A percentile compares a stretch with the other conserved stretches of the same genome.
Conservation (phyloP, 208 protist genomes). For the Trypanosoma avium region DNA sequence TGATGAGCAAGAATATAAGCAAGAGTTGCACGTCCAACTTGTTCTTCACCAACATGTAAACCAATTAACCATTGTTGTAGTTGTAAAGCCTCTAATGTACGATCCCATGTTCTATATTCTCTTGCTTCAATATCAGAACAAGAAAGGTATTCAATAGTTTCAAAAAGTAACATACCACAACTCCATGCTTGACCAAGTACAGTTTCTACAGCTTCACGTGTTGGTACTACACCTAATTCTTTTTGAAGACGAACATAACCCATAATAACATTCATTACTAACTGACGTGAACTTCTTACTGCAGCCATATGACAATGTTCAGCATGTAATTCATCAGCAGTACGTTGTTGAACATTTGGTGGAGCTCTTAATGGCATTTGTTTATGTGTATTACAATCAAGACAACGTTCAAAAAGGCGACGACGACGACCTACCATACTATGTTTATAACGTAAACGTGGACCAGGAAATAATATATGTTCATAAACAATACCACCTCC, state of each 20-base stretch:
- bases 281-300: conserved; percentile 76
- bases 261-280: conserved; percentile 78
- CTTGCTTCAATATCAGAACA: conserved; percentile 61
- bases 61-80: conserved; percentile 86
- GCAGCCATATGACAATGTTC: conserved; percentile 90
- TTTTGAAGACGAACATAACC: conserved; percentile 77
- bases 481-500: conserved; percentile 44
- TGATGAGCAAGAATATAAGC: conserved; percentile 84
- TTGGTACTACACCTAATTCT: conserved; percentile 59
- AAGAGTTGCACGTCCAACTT: conserved; percentile 86
- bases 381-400: conserved; percentile 86
- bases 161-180: conserved; percentile 88
- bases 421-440: conserved; percentile 40
- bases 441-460: conserved; percentile 74
- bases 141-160: conserved; percentile 83
- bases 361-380: conserved; percentile 79
- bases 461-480: conserved; percentile 73
- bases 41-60: conserved; percentile 90
- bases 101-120: conserved; percentile 70
- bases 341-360: conserved; percentile 64
- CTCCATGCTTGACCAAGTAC: conserved; percentile 89
- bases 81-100: conserved; percentile 71
- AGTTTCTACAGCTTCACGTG: conserved; percentile 70
- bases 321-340: conserved; percentile 71
- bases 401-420: conserved; percentile 77